These are phyloP conservation scores for Bruguiera hainesii DNA, from an alignment of 441 rosid genomes.

Conservation along the genomic window DNA sequence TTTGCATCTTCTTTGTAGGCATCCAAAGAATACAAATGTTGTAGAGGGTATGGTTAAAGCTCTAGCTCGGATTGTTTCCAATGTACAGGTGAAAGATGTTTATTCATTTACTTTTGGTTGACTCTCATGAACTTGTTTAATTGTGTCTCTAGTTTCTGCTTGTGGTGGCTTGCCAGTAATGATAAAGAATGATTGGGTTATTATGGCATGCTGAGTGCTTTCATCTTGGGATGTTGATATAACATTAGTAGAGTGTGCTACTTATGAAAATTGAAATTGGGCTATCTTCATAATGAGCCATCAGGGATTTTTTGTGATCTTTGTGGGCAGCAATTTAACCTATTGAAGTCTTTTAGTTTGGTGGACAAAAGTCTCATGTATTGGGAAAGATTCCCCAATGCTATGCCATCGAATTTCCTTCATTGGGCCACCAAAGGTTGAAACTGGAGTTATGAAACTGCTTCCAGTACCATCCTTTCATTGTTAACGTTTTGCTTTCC, in stretches of 20 bases:
- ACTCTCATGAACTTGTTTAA: constrained; percentile 4
- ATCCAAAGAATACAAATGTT: constrained; percentile 94
- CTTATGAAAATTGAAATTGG: neutral
- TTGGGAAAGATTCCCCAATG: neutral
- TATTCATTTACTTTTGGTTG: constrained; percentile 1
- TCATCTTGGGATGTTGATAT: constrained; percentile 16
- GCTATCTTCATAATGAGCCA: neutral
- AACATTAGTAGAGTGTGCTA: neutral
- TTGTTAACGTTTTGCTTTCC: too few relatives aligned
- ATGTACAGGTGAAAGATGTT: constrained; percentile 68
- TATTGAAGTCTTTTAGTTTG: constrained; percentile 4
- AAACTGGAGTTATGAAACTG: too few relatives aligned
- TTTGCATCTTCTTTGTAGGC: constrained; percentile 47
- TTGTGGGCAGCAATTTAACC: neutral
- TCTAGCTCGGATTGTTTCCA: constrained; percentile 98
- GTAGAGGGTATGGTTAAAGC: constrained; percentile 99
- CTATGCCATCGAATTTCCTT: neutral
- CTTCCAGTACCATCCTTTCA: too few relatives aligned
- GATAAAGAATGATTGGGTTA: constrained; percentile 19
- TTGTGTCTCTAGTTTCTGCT: constrained; percentile 1
- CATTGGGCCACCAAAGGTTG: neutral
- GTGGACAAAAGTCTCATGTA: neutral
- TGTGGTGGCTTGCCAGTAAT: constrained; percentile 6
- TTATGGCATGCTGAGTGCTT: constrained; percentile 15
- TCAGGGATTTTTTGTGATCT: neutral